These are phyloP conservation scores for Phytophthora idaei DNA, from an alignment of 352 stramenopile species.

Conservation along the genomic window DNA sequence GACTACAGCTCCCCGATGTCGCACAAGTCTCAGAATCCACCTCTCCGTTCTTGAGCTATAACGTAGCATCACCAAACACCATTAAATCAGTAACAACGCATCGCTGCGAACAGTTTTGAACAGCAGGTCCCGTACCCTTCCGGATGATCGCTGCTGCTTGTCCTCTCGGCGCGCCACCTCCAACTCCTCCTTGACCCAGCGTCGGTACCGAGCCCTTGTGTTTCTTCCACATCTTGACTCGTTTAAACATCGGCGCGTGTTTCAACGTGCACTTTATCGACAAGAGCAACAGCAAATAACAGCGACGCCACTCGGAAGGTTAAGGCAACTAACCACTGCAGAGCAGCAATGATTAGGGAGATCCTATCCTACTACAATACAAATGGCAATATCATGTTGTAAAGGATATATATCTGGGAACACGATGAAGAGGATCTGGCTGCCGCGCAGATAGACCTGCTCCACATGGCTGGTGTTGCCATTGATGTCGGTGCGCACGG, in stretches of 20 bases:
- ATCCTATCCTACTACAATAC: constrained; percentile 18
- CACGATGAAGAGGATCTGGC: constrained; percentile 89
- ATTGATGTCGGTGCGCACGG: constrained; percentile 81
- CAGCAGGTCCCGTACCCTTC: constrained; percentile 48
- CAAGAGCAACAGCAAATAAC: constrained; percentile 31
- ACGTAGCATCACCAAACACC: background rate
- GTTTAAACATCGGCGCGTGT: constrained; percentile 89
- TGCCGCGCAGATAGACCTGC: constrained; percentile 85
- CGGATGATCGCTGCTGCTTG: constrained; percentile 83
- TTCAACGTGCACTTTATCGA: constrained; percentile 64
- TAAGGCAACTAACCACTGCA: constrained; percentile 24
- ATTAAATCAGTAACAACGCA: background rate
- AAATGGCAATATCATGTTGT: constrained; percentile 15
- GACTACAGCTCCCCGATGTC: background rate
- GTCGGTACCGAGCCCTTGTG: constrained; percentile 80
- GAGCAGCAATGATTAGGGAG: background rate
- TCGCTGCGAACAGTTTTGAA: background rate
- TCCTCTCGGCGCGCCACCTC: constrained; percentile 61
- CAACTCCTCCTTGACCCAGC: constrained; percentile 68
- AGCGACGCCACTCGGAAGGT: constrained; percentile 36
- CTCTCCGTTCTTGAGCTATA: constrained; percentile 60
- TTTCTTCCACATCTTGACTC: constrained; percentile 90
- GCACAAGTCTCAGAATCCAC: constrained; percentile 42
- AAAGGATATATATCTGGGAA: constrained; percentile 91
- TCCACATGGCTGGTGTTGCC: constrained; percentile 83